Evolutionary conservation across 768 basidiomycete genomes (phyloP).

Genomic region (Cubamyces lactineus): DNA sequence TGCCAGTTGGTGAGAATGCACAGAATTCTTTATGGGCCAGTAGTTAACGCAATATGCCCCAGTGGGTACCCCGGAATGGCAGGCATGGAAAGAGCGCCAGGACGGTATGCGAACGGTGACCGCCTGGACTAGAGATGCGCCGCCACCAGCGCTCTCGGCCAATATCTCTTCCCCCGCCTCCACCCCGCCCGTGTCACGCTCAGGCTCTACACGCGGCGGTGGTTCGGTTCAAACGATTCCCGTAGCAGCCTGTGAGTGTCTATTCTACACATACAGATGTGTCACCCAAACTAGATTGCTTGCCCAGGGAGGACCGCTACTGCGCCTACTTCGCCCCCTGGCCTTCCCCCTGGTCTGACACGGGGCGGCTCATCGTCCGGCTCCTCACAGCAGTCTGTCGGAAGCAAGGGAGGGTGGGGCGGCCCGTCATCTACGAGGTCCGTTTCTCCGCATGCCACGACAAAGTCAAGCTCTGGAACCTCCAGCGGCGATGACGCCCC

Average conservation of each 20-base stretch:
- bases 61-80: constrained; percentile 30
- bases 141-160: not conserved
- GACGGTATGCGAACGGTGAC: not conserved
- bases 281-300: not conserved
- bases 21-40: not conserved
- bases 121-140: constrained; percentile 4
- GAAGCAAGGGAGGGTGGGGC: not conserved
- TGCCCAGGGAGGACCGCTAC: not conserved
- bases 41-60: not conserved
- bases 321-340: not conserved
- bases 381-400: not conserved
- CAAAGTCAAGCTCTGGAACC: not conserved
- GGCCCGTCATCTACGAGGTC: not conserved
- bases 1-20: constrained; percentile 37
- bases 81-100: constrained; percentile 10
- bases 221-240: too few species aligned
- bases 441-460: not conserved
- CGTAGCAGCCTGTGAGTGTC: constrained; percentile 3
- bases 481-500: not conserved
- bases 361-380: constrained; percentile 3
- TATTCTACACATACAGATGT: not conserved
- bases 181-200: not conserved
- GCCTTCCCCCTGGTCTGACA: not conserved
- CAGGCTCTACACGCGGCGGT: too few species aligned
- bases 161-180: not conserved